Conservation (phyloP, 805 yeast genomes). For the Wickerhamiella musiphila region DNA sequence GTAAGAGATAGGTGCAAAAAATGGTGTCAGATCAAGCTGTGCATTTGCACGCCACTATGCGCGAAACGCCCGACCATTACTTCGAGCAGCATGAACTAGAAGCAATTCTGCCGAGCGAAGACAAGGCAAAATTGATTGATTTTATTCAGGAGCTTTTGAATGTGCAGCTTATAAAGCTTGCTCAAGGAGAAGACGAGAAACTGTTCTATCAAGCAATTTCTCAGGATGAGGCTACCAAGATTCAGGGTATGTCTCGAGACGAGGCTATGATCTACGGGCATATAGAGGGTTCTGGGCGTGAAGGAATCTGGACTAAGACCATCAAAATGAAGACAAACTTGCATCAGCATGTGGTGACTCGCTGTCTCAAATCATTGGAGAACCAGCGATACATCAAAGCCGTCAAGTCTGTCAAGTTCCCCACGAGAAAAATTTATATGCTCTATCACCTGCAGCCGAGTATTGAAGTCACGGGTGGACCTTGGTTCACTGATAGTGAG, state of each 20-base stretch:
- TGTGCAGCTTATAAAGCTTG: constrained; percentile 47
- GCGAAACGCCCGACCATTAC: constrained; percentile 29
- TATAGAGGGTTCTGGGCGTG: constrained; percentile 84
- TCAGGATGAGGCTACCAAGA: constrained; percentile 54
- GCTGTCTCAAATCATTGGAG: constrained; percentile 70
- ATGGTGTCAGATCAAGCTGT: constrained; percentile 25
- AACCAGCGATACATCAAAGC: constrained; percentile 68
- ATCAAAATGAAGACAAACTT: constrained; percentile 73
- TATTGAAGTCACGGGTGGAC: constrained; percentile 94
- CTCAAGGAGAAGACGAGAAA: constrained; percentile 43
- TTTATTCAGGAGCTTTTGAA: constrained; percentile 31
- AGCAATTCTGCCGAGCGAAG: constrained; percentile 27
- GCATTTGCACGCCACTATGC: constrained; percentile 48
- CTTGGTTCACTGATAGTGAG: constrained; percentile 96
- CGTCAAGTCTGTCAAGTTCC: constrained; percentile 75
- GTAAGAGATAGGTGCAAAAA: too few species aligned
- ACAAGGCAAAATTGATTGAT: constrained; percentile 27
- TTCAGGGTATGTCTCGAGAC: constrained; percentile 63
- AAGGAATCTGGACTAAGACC: constrained; percentile 92
- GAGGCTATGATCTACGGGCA: constrained; percentile 83
- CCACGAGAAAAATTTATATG: constrained; percentile 94
- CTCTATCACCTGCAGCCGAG: constrained; percentile 84
- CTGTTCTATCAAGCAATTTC: constrained; percentile 62
- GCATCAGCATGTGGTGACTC: constrained; percentile 76
- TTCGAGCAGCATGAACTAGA: constrained; percentile 58